Base-by-base conservation (phyloP, 2,329 filamentous ascomycete species). In the Penicillium decumbens region DNA sequence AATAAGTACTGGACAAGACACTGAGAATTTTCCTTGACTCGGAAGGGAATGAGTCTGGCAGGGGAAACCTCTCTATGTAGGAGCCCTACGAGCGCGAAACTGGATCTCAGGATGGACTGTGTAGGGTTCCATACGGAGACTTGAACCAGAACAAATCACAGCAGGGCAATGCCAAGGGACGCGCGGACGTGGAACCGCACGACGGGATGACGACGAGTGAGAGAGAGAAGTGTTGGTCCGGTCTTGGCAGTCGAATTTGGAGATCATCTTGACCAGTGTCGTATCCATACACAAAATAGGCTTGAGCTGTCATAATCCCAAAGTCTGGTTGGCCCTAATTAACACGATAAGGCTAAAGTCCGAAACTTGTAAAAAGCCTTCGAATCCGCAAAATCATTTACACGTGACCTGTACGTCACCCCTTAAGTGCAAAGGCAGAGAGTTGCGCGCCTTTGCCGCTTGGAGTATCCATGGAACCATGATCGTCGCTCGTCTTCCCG, bases 141-240 rank as follows among this genome's bases (percentile, higher is more conserved):
- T 23, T 23, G 20, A 23, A 23, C 15, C 20, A 23, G 20, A 23
- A 23, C 20, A 23, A 23, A 13, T 20, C 27, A n/a, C 30, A 32
- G 9, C 27, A 35, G 15, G 43, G 27, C 47, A 42, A 25, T 35
- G 32, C 23, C 39, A 18, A 37, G 33, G 37, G 58, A 59, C 58
- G 58, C 57, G 57, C 49, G 58, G 58, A 61, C 43, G 57, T 61
- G 58, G 58, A 51, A 55, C 46, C 24, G 28, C 28, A 30, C 45
- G 42, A 27, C 9, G 32, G 41, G 32, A 41, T 38, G 41, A 45
- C 27, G 32, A 43, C 57, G 49, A 60, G 47, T 59, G 30, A 51
- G 41, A 27, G 41, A 27, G 20, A 33, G 29, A 23, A 35, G 29
- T 30, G 20, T 27, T 38, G 45, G 28, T 24, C 18, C 8, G 10